Percentiles rank a stretch among this genome's conserved stretches.
These are phyloP conservation scores for Euclidium syriacum DNA, from an alignment of 345 rosid species.

Conservation along the genomic window DNA sequence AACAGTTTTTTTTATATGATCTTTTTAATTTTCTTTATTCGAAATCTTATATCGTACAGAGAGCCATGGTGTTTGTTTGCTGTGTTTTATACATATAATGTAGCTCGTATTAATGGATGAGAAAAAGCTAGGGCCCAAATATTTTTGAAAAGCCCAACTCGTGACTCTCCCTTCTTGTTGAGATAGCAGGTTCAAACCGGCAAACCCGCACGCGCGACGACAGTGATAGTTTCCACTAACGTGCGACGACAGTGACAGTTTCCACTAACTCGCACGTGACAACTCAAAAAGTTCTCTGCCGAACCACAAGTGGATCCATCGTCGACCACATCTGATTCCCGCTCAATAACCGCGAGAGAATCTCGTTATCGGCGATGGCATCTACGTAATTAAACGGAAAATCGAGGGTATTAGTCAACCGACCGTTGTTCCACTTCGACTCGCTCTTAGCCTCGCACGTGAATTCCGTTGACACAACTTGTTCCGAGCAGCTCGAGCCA, in stretches of 20 bases:
- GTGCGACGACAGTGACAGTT: not conserved
- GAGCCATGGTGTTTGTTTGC: not conserved
- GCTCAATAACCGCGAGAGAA: constrained; percentile 34
- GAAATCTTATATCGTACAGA: not conserved
- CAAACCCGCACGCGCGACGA: not conserved
- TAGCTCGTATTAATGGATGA: not conserved
- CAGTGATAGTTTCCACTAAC: not conserved
- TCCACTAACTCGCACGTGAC: constrained; percentile 12
- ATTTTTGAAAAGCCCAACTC: not conserved
- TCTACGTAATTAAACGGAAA: constrained; percentile 48
- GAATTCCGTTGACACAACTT: constrained; percentile 75
- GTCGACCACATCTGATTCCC: constrained; percentile 57
- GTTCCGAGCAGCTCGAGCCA: constrained; percentile 83
- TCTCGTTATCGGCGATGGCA: constrained; percentile 33
- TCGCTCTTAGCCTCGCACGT: constrained; percentile 80
- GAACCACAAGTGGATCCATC: constrained; percentile 68
- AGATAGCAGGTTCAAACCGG: not conserved
- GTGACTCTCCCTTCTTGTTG: not conserved
- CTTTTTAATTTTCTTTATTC: not conserved
- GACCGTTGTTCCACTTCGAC: constrained; percentile 47
- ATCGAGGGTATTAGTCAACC: constrained; percentile 27
- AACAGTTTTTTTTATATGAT: not conserved
- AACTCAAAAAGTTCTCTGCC: constrained; percentile 31
- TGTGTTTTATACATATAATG: not conserved
- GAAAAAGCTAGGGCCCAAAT: not conserved